Evolutionary conservation across 495 filamentous ascomycete genomes (phyloP).

Genomic region (Rhizodiscina lignyota): DNA sequence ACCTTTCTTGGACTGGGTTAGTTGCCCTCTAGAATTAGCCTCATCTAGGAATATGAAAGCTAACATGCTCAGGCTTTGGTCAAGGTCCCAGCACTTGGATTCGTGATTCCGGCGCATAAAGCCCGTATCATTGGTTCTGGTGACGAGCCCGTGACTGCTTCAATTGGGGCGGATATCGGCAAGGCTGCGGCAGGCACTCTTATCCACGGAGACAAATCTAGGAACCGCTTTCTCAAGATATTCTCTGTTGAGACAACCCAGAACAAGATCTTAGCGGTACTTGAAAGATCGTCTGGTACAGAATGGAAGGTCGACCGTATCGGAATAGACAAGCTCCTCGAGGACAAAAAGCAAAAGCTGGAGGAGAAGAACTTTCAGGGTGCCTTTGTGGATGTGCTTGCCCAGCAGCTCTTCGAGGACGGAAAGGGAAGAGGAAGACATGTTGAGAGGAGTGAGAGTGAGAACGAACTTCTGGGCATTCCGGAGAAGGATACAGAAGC

Average conservation of each 20-base stretch:
- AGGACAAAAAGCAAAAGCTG: not conserved
- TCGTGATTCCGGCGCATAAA: too few relatives aligned
- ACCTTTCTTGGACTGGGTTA: not conserved
- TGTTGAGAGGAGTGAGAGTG: not conserved
- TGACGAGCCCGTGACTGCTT: too few relatives aligned
- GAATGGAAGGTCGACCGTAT: not conserved
- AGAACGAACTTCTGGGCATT: slow-evolving; percentile 1
- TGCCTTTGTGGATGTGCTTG: not conserved
- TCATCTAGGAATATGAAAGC: not conserved
- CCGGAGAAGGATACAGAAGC: too few relatives aligned
- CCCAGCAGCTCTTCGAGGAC: not conserved
- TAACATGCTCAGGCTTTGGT: too few relatives aligned
- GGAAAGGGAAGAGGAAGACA: not conserved
- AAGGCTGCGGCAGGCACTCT: too few relatives aligned
- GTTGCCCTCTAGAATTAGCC: not conserved
- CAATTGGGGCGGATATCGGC: too few relatives aligned
- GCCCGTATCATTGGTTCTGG: too few relatives aligned
- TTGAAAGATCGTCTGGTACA: not conserved
- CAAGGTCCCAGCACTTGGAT: too few relatives aligned
- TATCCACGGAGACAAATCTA: not conserved
- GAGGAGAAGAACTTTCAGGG: not conserved
- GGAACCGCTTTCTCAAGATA: not conserved
- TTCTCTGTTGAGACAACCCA: not conserved
- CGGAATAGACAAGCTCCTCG: not conserved
- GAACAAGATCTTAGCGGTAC: not conserved